phyloP scores from a whole-genome alignment of 768 basidiomycete species.

The Lactarius deliciosus region DNA sequence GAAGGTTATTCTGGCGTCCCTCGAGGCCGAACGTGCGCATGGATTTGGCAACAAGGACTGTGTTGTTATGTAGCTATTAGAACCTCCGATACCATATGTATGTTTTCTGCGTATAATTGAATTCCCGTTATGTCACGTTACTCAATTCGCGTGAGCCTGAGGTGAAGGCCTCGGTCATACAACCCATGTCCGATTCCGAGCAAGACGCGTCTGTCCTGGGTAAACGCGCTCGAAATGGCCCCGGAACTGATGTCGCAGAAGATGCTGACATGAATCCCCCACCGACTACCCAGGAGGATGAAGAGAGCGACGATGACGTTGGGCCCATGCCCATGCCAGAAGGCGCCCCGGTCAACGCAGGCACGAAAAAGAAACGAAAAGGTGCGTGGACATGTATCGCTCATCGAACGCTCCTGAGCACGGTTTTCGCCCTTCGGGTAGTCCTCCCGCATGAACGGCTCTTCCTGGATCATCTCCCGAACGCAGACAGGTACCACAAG shows the following conservation, averaged over 20 bases:
- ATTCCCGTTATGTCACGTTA: background rate
- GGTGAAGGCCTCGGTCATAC: background rate
- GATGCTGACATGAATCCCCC: conserved; percentile 34
- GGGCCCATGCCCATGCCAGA: conserved; percentile 86
- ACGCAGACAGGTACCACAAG: conserved; percentile 91
- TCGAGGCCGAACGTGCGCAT: conserved; percentile 45
- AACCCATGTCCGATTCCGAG: conserved; percentile 39
- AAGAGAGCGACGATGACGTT: conserved; percentile 69
- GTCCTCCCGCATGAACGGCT: conserved; percentile 92
- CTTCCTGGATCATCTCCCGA: conserved; percentile 90
- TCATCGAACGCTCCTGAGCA: background rate
- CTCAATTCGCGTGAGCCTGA: background rate
- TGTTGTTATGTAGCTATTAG: conserved; percentile 49
- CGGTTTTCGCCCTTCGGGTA: conserved; percentile 36
- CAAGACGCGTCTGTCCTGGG: conserved; percentile 58
- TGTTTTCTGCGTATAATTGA: background rate
- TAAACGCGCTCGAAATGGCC: conserved; percentile 54
- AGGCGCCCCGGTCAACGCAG: conserved; percentile 39
- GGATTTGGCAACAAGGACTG: conserved; percentile 47
- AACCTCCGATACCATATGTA: conserved; percentile 3
- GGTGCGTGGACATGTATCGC: conserved; percentile 45
- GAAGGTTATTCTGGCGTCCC: conserved; percentile 55
- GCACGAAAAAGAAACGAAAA: conserved; percentile 78
- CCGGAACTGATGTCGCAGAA: conserved; percentile 30
- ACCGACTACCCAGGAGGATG: conserved; percentile 47